These are phyloP conservation scores for Pleurotus platypus DNA, from an alignment of 768 basidiomycete species.

Conservation along the genomic window DNA sequence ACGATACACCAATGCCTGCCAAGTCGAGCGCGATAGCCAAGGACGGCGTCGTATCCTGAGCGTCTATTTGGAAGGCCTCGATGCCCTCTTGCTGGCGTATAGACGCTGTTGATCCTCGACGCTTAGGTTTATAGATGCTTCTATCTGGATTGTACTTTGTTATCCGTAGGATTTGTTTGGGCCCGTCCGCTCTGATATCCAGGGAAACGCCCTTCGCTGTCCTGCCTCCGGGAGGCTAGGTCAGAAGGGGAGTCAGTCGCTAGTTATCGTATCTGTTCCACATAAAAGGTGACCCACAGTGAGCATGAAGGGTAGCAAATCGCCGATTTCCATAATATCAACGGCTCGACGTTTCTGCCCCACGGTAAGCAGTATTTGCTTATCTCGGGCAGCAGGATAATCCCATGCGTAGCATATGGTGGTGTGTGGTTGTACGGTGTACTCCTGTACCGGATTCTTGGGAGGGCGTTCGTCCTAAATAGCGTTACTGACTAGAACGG, in stretches of 20 bases:
- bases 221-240: slow-evolving; percentile 28
- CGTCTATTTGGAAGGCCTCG: slow-evolving; percentile 83
- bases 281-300: slow-evolving; percentile 39
- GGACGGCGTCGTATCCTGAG: slow-evolving; percentile 65
- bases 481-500: slow-evolving; percentile 1
- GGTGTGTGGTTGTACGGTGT: slow-evolving; percentile 55
- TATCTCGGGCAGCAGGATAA: slow-evolving; percentile 78
- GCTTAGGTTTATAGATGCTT: slow-evolving; percentile 84
- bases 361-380: slow-evolving; percentile 66
- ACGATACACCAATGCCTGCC: slow-evolving; percentile 88
- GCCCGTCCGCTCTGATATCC: slow-evolving; percentile 88
- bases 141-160: slow-evolving; percentile 81
- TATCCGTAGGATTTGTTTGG: slow-evolving; percentile 81
- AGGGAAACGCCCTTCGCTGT: slow-evolving; percentile 70
- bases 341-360: slow-evolving; percentile 62
- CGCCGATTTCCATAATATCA: slow-evolving; percentile 95
- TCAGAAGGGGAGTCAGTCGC: neutral
- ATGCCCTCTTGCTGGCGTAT: slow-evolving; percentile 66
- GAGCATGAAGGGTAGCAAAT: slow-evolving; percentile 86
- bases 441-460: slow-evolving; percentile 38
- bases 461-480: slow-evolving; percentile 18
- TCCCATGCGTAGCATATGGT: slow-evolving; percentile 88
- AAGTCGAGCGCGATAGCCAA: slow-evolving; percentile 72
- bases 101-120: slow-evolving; percentile 41
- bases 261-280: neutral